Evolutionary conservation across 345 rosid species (phyloP).

Genomic region (Hevea brasiliensis): DNA sequence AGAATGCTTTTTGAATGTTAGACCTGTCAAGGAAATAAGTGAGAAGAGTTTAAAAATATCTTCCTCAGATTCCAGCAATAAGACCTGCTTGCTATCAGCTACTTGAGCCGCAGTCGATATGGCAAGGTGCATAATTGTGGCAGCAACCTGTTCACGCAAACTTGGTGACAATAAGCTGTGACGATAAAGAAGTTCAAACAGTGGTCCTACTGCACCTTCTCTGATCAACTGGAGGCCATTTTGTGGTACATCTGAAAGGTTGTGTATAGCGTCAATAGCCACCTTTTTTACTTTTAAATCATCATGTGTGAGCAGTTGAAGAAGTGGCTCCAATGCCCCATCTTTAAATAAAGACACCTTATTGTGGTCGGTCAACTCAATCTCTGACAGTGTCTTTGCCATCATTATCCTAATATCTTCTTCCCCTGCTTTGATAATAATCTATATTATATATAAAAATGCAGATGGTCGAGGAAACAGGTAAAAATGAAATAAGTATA

Average conservation of each 20-base stretch:
- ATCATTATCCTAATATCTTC: slow-evolving; percentile 21
- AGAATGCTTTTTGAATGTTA: slow-evolving; percentile 31
- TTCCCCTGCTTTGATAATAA: slow-evolving; percentile 11
- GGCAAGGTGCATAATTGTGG: slow-evolving; percentile 31
- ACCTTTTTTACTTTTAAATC: slow-evolving; percentile 23
- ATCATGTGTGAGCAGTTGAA: slow-evolving; percentile 24
- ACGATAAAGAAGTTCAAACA: slow-evolving; percentile 33
- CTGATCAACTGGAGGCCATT: slow-evolving; percentile 32
- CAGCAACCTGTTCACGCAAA: slow-evolving; percentile 30
- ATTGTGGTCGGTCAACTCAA: slow-evolving; percentile 29
- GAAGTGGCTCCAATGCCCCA: slow-evolving; percentile 28
- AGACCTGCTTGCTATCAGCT: slow-evolving; percentile 20
- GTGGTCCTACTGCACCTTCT: slow-evolving; percentile 27
- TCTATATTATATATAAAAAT: background rate
- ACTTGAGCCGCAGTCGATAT: slow-evolving; percentile 17
- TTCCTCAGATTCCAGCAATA: slow-evolving; percentile 29
- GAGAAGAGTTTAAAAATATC: slow-evolving; percentile 29
- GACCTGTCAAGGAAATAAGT: slow-evolving; percentile 31
- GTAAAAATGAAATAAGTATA: too few species aligned
- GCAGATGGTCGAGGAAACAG: background rate
- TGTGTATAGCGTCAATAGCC: slow-evolving; percentile 28
- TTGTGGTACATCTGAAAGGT: slow-evolving; percentile 28
- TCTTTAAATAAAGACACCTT: slow-evolving; percentile 29
- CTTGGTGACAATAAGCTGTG: slow-evolving; percentile 29
- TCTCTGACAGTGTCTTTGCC: slow-evolving; percentile 28